A percentile compares a stretch with the other conserved stretches of the same genome.
These are phyloP conservation scores for Penicilliopsis zonata DNA, from an alignment of 495 filamentous ascomycete genomes.

Conservation along the genomic window DNA sequence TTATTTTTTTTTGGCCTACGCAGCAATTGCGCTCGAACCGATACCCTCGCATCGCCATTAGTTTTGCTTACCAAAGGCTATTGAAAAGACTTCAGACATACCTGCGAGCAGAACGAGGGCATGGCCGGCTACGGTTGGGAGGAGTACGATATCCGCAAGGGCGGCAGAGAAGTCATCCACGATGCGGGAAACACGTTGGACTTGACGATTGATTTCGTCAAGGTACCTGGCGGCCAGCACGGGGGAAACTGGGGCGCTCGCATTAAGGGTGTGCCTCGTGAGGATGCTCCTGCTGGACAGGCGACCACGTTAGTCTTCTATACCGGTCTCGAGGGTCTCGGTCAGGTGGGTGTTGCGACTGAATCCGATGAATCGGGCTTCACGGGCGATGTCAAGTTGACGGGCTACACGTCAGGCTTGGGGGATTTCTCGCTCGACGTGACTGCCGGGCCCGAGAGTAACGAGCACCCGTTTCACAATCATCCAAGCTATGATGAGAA, in stretches of 20 bases:
- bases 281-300: slow-evolving; percentile 49
- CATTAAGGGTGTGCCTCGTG: slow-evolving; percentile 69
- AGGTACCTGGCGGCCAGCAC: slow-evolving; percentile 76
- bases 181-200: slow-evolving; percentile 81
- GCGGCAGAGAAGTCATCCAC: slow-evolving; percentile 80
- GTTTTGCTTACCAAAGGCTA: slow-evolving; percentile 2
- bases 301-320: slow-evolving; percentile 76
- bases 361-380: slow-evolving; percentile 46
- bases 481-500: slow-evolving; percentile 61
- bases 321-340: slow-evolving; percentile 64
- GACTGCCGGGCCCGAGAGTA: slow-evolving; percentile 53
- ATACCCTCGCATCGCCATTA: background rate
- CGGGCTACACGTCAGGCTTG: slow-evolving; percentile 59
- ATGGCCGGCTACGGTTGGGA: slow-evolving; percentile 98
- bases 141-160: slow-evolving; percentile 76
- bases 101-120: slow-evolving; percentile 88
- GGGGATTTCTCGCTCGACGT: slow-evolving; percentile 80
- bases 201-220: slow-evolving; percentile 85
- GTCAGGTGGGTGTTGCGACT: slow-evolving; percentile 46
- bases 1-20: background rate
- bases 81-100: slow-evolving; percentile 71
- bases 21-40: background rate
- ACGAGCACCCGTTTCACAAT: slow-evolving; percentile 44
- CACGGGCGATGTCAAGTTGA: slow-evolving; percentile 60
- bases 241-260: slow-evolving; percentile 88